Evolutionary conservation across 2,329 filamentous ascomycete species (phyloP).

Genomic region (Ophiocordyceps australis): DNA sequence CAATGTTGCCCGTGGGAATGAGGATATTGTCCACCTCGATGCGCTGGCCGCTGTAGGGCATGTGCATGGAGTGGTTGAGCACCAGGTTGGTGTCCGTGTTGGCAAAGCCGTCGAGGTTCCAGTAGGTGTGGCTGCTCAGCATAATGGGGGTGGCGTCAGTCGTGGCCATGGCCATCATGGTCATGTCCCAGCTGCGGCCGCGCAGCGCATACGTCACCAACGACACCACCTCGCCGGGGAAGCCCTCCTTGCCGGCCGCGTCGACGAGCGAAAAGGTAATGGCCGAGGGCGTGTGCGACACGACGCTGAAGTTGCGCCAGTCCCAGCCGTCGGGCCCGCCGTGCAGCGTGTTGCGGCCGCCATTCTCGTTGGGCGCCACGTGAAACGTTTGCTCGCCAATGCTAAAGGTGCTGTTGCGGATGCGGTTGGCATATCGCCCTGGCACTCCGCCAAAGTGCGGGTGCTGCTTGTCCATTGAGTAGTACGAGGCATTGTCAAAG

Average conservation of each 20-base stretch:
- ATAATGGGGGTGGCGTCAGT: slow-evolving; percentile 70
- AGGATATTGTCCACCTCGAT: slow-evolving; percentile 52
- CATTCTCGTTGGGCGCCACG: slow-evolving; percentile 44
- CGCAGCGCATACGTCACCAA: slow-evolving; percentile 57
- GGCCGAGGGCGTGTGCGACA: slow-evolving; percentile 44
- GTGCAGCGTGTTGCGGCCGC: slow-evolving; percentile 47
- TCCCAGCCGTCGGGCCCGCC: slow-evolving; percentile 59
- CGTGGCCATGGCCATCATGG: slow-evolving; percentile 51
- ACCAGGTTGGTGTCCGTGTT: slow-evolving; percentile 48
- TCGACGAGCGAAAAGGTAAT: slow-evolving; percentile 65
- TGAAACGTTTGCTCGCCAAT: slow-evolving; percentile 45
- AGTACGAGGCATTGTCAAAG: slow-evolving; percentile 60
- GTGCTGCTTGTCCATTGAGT: slow-evolving; percentile 43
- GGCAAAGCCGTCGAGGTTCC: slow-evolving; percentile 67
- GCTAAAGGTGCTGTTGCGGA: slow-evolving; percentile 56
- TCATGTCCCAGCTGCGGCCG: slow-evolving; percentile 51
- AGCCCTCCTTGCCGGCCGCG: slow-evolving; percentile 54
- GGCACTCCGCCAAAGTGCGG: slow-evolving; percentile 57
- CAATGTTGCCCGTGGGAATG: slow-evolving; percentile 59
- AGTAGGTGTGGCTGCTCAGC: slow-evolving; percentile 59
- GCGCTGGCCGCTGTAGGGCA: slow-evolving; percentile 56
- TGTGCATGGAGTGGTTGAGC: slow-evolving; percentile 53
- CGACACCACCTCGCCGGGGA: slow-evolving; percentile 59
- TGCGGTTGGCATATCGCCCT: slow-evolving; percentile 65
- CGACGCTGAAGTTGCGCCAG: slow-evolving; percentile 60